A percentile compares a stretch with the other conserved stretches of the same genome.
Conservation (phyloP, 2,329 filamentous ascomycete genomes). For the Xylaria sp. region DNA sequence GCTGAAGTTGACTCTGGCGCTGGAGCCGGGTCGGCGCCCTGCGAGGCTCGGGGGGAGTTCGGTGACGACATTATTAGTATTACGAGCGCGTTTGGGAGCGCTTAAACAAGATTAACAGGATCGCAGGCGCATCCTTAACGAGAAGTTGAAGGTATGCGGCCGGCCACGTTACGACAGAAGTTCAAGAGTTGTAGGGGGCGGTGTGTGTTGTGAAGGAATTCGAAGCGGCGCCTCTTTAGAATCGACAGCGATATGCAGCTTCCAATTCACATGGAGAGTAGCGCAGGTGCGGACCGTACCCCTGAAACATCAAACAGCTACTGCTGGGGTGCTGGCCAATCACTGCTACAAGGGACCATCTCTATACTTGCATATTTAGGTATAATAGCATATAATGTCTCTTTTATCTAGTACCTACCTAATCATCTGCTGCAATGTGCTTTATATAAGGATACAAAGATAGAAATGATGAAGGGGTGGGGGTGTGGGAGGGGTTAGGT, state of each 20-base stretch:
- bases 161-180: neutral
- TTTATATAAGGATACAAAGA: too few relatives aligned
- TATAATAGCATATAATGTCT: too few relatives aligned
- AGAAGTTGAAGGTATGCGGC: neutral
- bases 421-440: too few relatives aligned
- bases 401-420: too few relatives aligned
- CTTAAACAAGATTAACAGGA: conserved; percentile 12
- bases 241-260: neutral
- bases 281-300: neutral
- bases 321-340: conserved; percentile 15
- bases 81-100: conserved; percentile 4
- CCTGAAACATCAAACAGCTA: conserved; percentile 21
- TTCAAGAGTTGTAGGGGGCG: neutral
- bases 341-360: neutral
- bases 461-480: too few relatives aligned
- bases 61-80: conserved; percentile 41
- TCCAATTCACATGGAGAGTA: conserved; percentile 12
- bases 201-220: conserved; percentile 6
- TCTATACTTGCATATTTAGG: too few relatives aligned
- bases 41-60: conserved; percentile 42
- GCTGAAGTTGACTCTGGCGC: conserved; percentile 39
- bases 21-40: conserved; percentile 38
- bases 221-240: conserved; percentile 3
- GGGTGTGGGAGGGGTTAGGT: too few relatives aligned
- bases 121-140: conserved; percentile 9